Percentiles rank a stretch among this genome's conserved stretches.
Conservation (phyloP, 208 protist genomes). For the Trypanosoma brucei region DNA sequence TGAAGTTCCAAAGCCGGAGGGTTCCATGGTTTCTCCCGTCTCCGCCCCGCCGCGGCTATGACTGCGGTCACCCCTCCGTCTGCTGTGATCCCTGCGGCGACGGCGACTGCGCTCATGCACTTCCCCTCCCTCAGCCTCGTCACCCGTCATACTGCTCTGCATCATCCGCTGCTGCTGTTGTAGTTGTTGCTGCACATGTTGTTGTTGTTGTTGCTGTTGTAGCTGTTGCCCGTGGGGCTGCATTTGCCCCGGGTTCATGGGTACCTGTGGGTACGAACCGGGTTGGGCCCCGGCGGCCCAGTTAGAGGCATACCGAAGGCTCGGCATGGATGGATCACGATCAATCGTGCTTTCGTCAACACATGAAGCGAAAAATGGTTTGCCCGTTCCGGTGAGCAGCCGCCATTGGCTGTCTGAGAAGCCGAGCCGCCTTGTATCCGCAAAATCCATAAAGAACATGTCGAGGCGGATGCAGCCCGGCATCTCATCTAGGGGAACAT, state of each 20-base stretch:
- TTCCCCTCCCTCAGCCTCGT: neutral
- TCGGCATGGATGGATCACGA: conserved; percentile 61
- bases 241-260: neutral
- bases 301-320: conserved; percentile 20
- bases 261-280: neutral
- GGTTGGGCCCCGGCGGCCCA: no score
- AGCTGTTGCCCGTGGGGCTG: neutral
- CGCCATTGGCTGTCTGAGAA: conserved; percentile 72
- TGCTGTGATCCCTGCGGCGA: conserved; percentile 25
- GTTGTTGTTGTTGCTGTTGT: neutral
- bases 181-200: neutral
- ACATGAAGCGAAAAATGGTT: conserved; percentile 36
- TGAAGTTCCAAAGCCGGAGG: neutral
- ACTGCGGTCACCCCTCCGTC: conserved; percentile 7
- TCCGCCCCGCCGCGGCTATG: neutral
- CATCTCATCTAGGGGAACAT: conserved; percentile 56
- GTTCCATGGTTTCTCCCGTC: neutral
- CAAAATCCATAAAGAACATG: conserved; percentile 87
- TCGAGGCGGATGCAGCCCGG: conserved; percentile 76
- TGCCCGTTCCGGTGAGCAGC: conserved; percentile 53
- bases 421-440: conserved; percentile 61
- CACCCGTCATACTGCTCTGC: no score
- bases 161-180: no score
- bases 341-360: conserved; percentile 50
- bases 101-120: conserved; percentile 17